Evolutionary conservation across 352 stramenopile species (phyloP).

Genomic region (Aphanomyces cochlioides): DNA sequence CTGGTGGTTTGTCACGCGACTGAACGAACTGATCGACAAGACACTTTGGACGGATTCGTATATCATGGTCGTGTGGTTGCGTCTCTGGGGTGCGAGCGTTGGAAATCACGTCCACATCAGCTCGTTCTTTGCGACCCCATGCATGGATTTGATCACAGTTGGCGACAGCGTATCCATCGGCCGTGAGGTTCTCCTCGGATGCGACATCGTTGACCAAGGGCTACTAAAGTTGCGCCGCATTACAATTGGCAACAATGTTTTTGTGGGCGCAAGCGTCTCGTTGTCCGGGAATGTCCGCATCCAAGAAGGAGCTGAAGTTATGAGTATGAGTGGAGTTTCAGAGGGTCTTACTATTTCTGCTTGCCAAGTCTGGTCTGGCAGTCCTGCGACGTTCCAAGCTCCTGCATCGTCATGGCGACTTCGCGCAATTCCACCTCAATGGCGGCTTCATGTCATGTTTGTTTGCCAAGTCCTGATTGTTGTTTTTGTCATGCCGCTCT

Average conservation of each 20-base stretch:
- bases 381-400: neutral
- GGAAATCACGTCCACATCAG: constrained; percentile 3
- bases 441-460: neutral
- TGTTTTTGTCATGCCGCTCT: neutral
- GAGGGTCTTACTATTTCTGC: neutral
- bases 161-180: neutral
- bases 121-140: neutral
- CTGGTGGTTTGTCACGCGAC: constrained; percentile 16
- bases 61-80: neutral
- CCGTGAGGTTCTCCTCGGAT: neutral
- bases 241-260: neutral
- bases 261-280: neutral
- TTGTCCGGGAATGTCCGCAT: constrained; percentile 3
- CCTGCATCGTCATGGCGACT: neutral
- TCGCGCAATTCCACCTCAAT: neutral
- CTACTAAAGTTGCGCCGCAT: neutral
- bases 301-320: neutral
- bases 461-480: neutral
- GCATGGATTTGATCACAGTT: neutral
- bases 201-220: constrained; percentile 9
- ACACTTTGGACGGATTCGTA: neutral
- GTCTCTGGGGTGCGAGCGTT: neutral
- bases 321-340: neutral
- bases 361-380: neutral
- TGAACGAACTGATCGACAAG: neutral